Base-by-base conservation (phyloP, 2,329 filamentous ascomycete genomes). In the Sporothrix brunneoviolacea region DNA sequence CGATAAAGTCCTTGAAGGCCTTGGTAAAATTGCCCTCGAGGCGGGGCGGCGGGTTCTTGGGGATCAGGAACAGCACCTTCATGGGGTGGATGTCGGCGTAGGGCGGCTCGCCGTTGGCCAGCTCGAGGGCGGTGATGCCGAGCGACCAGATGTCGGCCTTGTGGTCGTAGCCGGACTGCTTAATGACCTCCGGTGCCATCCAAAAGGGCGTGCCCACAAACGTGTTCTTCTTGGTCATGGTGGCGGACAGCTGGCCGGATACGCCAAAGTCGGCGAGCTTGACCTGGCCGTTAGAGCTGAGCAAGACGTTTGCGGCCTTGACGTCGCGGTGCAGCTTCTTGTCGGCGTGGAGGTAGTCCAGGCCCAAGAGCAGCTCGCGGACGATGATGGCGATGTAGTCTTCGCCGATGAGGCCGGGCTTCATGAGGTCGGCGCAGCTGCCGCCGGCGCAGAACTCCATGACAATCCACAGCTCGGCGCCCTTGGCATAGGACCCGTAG, bases 141-240 rank as follows among this genome's bases (percentile, higher is more conserved):
- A 96, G 74, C 2, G 91, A 96, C 91, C 91, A 97, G 52, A 97
- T 95, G 64, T 97, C 91, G 39, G 91, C 91, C 70, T 96, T 96
- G 71, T 95, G 89, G 67, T 96, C 91, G 71, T 97, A 96, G 43
- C 91, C 91, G 52, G 90, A 95, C 67, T 98, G 91, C 70, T 95
- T 95, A 68, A 98, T 98, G 50, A 97, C 91, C 70, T 98, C 91
- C 10, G 91, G 91, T 3, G 93, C 91, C 91, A 98, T 98, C 93
- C 93, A 98, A 66, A 97, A 98, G 1, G 93, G 91, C 0, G 91
- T 97, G 30, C 93, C 93, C 28, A 98, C 91, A 66, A 97, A 98
- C 0, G 91, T 97, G 65, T 97, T 97, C 73, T 97, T 97, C 76
- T 97, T 97, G 55, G 91, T 96, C 91, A 97, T 97, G 44, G 91